Evolutionary conservation across 1,284 basidiomycete species (phyloP), one percentile per base, ranked within the genome.

Genomic region (Leccinum laetum): DNA sequence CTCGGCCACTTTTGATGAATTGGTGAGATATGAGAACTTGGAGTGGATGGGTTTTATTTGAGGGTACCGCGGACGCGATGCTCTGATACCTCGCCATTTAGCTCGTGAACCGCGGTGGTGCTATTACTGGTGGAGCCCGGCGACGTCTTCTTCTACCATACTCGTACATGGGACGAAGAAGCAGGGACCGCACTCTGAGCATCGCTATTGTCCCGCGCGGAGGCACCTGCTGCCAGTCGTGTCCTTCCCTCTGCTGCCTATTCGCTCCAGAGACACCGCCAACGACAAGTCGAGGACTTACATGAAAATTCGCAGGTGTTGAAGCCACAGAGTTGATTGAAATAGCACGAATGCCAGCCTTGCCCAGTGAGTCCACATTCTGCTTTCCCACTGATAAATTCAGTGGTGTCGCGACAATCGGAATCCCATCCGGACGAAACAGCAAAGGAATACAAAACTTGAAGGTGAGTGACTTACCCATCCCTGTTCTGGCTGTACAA

Each of bases 91-190:
- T 69, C 64, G 8, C 65, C 55, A 57, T 26, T 65, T 44, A 56
- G 53, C 32, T 66, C 73, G 8, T 71, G 65, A 24, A 61, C 53
- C 21, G 63, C 46, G 24, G 55, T 52, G 13, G 52, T 66, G 46
- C 59, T 67, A 13, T 67, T 66, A 46, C 41, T 65, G 32, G 64
- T 62, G 0, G 69, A 68, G 39, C 62, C 61, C 5, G 64, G 56
- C 3, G 67, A 64, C 1, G 75, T 70, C 61, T 68, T 75, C 64
- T 74, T 75, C 76, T 73, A 75, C 73, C 73, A 77, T 39, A 75
- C 75, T 24, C 73, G 75, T 16, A 66, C 44, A 14, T 71, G 72
- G 41, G 70, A 63, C 18, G 75, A 37, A 26, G 72, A 64, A 4
- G 49, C 32, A 24, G 67, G 62, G 29, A 7, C 60, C n/a, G 13